Percentiles rank a stretch among this genome's conserved stretches.
phyloP scores from a whole-genome alignment of 805 yeast species.

The Myxozyma neglecta region DNA sequence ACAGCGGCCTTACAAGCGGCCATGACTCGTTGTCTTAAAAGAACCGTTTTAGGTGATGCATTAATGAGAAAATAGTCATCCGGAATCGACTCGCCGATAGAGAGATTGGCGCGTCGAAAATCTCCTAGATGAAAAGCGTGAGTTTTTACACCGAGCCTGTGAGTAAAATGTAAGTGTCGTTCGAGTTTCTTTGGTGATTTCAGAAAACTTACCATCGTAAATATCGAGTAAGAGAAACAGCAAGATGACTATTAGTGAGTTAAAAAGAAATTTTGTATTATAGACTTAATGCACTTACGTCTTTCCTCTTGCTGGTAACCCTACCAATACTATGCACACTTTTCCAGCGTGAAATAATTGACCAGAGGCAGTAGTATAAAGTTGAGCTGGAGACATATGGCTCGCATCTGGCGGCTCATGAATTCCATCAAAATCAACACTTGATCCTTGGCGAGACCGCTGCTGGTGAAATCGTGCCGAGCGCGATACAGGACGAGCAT shows the following conservation, averaged over 20 bases:
- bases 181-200: background rate
- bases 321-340: constrained; percentile 82
- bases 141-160: constrained; percentile 82
- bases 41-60: constrained; percentile 49
- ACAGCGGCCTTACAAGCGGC: constrained; percentile 69
- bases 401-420: constrained; percentile 62
- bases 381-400: constrained; percentile 85
- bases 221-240: constrained; percentile 88
- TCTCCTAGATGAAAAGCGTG: constrained; percentile 91
- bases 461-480: background rate
- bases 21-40: constrained; percentile 58
- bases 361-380: constrained; percentile 90
- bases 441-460: constrained; percentile 1
- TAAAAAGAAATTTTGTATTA: too few species aligned
- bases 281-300: constrained; percentile 44
- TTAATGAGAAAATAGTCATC: constrained; percentile 65
- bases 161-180: background rate
- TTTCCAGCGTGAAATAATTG: constrained; percentile 94
- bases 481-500: constrained; percentile 6
- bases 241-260: constrained; percentile 50
- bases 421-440: constrained; percentile 56
- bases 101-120: constrained; percentile 62
- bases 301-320: constrained; percentile 94
- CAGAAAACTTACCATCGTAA: constrained; percentile 57
- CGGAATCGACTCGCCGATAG: constrained; percentile 54